Evolutionary conservation across 352 stramenopile genomes (phyloP), one percentile per base, ranked within the genome.

Genomic region (Pythium apleroticum): DNA sequence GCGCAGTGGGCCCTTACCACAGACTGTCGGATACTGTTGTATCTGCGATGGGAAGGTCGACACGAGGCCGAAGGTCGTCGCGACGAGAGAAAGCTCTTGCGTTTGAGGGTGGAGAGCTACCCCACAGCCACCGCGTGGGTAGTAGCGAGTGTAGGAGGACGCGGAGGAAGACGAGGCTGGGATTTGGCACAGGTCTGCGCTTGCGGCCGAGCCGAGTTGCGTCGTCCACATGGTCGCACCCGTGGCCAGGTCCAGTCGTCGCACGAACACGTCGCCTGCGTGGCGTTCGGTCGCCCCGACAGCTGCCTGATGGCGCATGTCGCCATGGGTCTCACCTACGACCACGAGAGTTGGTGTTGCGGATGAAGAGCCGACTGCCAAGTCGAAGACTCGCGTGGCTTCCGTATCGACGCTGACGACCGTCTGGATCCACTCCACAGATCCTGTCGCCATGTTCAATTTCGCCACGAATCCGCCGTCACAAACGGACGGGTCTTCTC

Each of bases 221-320:
- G 52, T 69, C 3, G 59, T 71, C 71, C 74, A 81, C 22, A 66
- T 31, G 17, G 52, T 6, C 10, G 50, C 20, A 7, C 71, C 71
- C 2, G 68, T 67, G 1, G 7, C n/a, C 3, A 56, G 25, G 20
- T 69, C 54, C 22, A 81, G 15, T 9, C 52, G 54, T 5, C 43
- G 57, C 0, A 78, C 62, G 49, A 81, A 70, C 11, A 81, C 54
- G 41, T 78, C 64, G 9, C 63, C 64, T 17, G 63, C 50, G 52
- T 69, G 53, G 50, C 33, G 25, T 11, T 30, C 43, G 17, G 15
- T 65, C 10, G 25, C 25, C 22, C 17, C 31, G 19, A 15, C 15
- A 25, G 48, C 15, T 10, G n/a, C 15, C 20, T 50, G 31, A 17
- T 45, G 14, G 35, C 27, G 39, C 31, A 74, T n/a, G 24, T 60